Evolutionary conservation across 768 basidiomycete species (phyloP).

Genomic region (Botryobasidium botryosum): DNA sequence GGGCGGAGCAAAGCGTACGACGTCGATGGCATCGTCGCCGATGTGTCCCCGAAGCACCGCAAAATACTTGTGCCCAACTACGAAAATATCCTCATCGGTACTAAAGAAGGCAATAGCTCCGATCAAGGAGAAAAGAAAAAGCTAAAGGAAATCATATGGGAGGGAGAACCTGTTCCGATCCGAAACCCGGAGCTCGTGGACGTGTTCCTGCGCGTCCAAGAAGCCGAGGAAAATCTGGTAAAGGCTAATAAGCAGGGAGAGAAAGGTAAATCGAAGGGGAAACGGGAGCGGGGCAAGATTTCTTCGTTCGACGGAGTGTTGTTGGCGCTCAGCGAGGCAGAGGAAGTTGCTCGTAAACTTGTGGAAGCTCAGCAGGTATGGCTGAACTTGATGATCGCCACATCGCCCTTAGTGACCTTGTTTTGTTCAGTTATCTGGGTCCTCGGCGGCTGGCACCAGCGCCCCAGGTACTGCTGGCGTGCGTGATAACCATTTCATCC

Average conservation of each 20-base stretch:
- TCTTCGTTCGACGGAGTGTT: conserved; percentile 80
- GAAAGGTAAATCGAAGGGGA: conserved; percentile 22
- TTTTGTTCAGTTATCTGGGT: not conserved
- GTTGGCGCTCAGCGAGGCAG: conserved; percentile 74
- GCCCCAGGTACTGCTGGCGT: conserved; percentile 22
- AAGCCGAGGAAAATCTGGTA: conserved; percentile 45
- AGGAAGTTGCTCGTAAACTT: conserved; percentile 64
- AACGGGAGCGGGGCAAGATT: conserved; percentile 52
- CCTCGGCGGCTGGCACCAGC: conserved; percentile 4
- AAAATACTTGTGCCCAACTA: conserved; percentile 48
- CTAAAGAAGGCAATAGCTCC: conserved; percentile 15
- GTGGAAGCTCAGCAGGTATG: conserved; percentile 70
- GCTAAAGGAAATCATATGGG: conserved; percentile 53
- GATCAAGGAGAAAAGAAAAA: conserved; percentile 17
- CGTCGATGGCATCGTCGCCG: conserved; percentile 52
- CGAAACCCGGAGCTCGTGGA: conserved; percentile 85
- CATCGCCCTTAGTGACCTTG: not conserved
- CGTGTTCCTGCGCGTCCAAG: conserved; percentile 67
- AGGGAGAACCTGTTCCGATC: conserved; percentile 66
- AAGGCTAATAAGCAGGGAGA: conserved; percentile 18
- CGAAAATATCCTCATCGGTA: conserved; percentile 36
- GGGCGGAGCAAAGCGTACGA: conserved; percentile 68
- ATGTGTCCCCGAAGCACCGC: conserved; percentile 39
- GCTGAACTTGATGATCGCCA: too few species aligned
- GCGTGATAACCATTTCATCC: conserved; percentile 68